phyloP scores from a whole-genome alignment of 495 filamentous ascomycete genomes.

The Rhizodiscina lignyota region DNA sequence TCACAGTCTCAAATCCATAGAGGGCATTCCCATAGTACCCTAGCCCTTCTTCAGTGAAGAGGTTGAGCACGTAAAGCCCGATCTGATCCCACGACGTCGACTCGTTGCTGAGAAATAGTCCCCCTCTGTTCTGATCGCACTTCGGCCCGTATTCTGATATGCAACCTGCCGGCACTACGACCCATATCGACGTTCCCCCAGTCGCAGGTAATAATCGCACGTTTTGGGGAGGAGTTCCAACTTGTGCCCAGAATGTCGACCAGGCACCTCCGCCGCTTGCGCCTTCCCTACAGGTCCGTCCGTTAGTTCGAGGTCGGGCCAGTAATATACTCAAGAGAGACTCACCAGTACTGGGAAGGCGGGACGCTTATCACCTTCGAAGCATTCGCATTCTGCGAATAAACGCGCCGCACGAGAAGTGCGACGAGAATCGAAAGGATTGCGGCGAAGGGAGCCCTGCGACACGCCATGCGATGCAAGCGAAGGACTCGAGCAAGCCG shows the following conservation, averaged over 20 bases:
- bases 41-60: conserved; percentile 11
- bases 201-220: conserved; percentile 7
- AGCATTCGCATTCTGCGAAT: too few species aligned
- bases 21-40: conserved; percentile 13
- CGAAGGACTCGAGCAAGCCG: too few species aligned
- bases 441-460: too few species aligned
- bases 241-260: conserved; percentile 13
- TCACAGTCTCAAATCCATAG: conserved; percentile 19
- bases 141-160: conserved; percentile 12
- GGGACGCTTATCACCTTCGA: conserved; percentile 9
- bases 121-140: conserved; percentile 30
- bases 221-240: conserved; percentile 11
- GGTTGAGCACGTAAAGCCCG: conserved; percentile 14
- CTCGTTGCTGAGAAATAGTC: conserved; percentile 27
- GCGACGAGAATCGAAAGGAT: too few species aligned
- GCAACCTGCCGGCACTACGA: conserved; percentile 26
- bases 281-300: conserved; percentile 1
- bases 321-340: background rate
- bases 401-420: too few species aligned
- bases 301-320: background rate
- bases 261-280: conserved; percentile 13
- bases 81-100: conserved; percentile 31
- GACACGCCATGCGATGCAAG: too few species aligned
- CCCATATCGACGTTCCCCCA: conserved; percentile 6
- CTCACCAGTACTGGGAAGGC: conserved; percentile 9